A percentile compares a stretch with the other conserved stretches of the same genome.
Evolutionary conservation across 352 stramenopile species (phyloP).

Genomic region (Phytophthora quininea): DNA sequence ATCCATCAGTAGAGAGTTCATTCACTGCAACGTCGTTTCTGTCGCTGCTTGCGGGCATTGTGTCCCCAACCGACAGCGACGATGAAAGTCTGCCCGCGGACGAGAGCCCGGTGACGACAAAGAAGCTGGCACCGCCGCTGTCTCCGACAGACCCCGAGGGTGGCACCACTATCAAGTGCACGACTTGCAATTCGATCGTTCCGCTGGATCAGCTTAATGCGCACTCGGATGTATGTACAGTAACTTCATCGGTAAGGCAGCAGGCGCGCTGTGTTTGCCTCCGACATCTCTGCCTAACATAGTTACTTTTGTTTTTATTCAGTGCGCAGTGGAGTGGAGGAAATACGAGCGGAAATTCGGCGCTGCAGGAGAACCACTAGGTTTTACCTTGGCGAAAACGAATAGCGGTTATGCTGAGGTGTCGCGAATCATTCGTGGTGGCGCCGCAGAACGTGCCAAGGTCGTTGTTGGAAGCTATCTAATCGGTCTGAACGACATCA

Average conservation of each 20-base stretch:
- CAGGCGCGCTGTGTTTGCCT: not conserved
- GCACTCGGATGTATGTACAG: slow-evolving; percentile 68
- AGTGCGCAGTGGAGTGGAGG: slow-evolving; percentile 52
- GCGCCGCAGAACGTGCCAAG: slow-evolving; percentile 59
- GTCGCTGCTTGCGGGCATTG: slow-evolving; percentile 36
- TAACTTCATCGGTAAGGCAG: slow-evolving; percentile 45
- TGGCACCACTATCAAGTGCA: slow-evolving; percentile 67
- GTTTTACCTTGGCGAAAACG: slow-evolving; percentile 77
- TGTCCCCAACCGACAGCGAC: slow-evolving; percentile 14
- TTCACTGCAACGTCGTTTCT: slow-evolving; percentile 67
- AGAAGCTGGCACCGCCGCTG: slow-evolving; percentile 8
- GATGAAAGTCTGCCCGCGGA: slow-evolving; percentile 5
- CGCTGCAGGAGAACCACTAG: slow-evolving; percentile 45
- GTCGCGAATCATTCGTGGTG: slow-evolving; percentile 58
- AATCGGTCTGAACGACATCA: slow-evolving; percentile 65
- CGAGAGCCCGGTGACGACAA: slow-evolving; percentile 12
- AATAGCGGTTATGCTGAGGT: slow-evolving; percentile 75
- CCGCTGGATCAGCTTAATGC: slow-evolving; percentile 55
- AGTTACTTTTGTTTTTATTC: not conserved
- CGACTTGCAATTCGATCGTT: slow-evolving; percentile 58
- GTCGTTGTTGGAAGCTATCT: slow-evolving; percentile 81
- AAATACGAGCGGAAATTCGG: slow-evolving; percentile 72
- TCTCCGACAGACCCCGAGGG: slow-evolving; percentile 8
- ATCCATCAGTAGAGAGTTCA: slow-evolving; percentile 19
- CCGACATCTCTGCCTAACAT: not conserved